Base-by-base conservation (phyloP, 202 grass and related monocot species). In the Zizania palustris region DNA sequence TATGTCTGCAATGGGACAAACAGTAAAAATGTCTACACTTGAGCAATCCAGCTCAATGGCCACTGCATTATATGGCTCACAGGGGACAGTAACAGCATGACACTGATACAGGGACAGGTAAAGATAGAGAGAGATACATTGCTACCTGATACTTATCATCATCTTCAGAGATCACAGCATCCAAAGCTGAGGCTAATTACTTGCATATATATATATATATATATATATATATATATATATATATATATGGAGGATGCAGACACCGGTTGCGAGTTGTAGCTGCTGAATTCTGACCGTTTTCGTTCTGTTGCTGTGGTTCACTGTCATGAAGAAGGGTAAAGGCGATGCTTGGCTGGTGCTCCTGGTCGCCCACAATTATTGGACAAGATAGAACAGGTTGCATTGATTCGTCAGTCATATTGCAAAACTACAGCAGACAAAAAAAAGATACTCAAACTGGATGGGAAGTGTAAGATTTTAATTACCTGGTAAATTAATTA, bases 181-280 rank as follows among this genome's bases (percentile, higher is more conserved):
- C 28, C 28, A 28, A 28, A 28, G 2, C 28, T 28, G 28, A 28
- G 28, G 28, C 28, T 28, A 28, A 28, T 28, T 28, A 28, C 28
- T 1, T 28, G 28, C 28, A 28, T 28, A 28, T n/a, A n/a, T n/a
- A n/a, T n/a, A n/a, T n/a, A n/a, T n/a, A n/a, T n/a, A n/a, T n/a
- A n/a, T n/a, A n/a, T n/a, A n/a, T n/a, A n/a, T n/a, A n/a, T n/a
- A n/a, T n/a, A n/a, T n/a, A n/a, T n/a, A n/a, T n/a, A n/a, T n/a
- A n/a, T n/a, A n/a, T n/a, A n/a, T 28, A 76, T 71, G 77, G 77
- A 3, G 57, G 71, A 65, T 71, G 84, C 49, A 57, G 72, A 86
- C 78, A 65, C 59, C 45, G 58, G 57, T 58, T 76, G 63, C 3
- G 51, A 55, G 6, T 54, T 7, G n/a, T 28, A 28, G 57, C 19